phyloP scores from a whole-genome alignment of 352 stramenopile species.

The Thraustotheca clavata region DNA sequence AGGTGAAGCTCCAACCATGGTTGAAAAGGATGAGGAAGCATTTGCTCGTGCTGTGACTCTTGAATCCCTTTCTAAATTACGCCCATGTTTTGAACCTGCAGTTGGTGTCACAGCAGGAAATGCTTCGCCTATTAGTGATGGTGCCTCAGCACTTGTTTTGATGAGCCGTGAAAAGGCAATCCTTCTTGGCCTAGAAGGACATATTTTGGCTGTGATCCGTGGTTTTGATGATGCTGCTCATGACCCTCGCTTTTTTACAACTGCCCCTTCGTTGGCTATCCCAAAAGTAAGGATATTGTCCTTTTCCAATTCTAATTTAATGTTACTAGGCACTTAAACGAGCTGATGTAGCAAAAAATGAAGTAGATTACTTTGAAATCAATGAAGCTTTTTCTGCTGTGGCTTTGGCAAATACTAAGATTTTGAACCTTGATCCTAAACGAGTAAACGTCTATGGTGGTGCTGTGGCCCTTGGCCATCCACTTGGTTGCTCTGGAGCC shows the following conservation, averaged over 20 bases:
- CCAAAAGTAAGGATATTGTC: constrained; percentile 34
- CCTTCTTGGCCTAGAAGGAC: constrained; percentile 52
- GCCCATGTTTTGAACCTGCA: constrained; percentile 93
- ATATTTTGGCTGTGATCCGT: constrained; percentile 62
- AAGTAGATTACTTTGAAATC: constrained; percentile 98
- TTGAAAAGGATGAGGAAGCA: constrained; percentile 89
- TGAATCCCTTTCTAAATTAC: constrained; percentile 87
- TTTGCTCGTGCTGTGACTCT: constrained; percentile 28
- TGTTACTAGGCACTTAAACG: constrained; percentile 70
- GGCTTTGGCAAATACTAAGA: constrained; percentile 90
- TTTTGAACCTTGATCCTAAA: constrained; percentile 88
- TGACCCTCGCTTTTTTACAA: constrained; percentile 94
- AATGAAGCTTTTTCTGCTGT: constrained; percentile 99
- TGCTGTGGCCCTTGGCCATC: constrained; percentile 77
- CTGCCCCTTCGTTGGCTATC: constrained; percentile 91
- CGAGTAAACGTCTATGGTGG: constrained; percentile 97
- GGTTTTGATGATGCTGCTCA: constrained; percentile 80
- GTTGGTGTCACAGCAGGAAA: constrained; percentile 96
- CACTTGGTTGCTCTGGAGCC: constrained; percentile 81
- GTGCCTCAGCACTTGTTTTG: constrained; percentile 92
- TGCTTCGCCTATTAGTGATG: constrained; percentile 96
- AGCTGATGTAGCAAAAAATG: constrained; percentile 82
- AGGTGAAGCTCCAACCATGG: background rate
- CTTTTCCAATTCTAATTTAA: background rate
- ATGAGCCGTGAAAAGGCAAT: constrained; percentile 89